phyloP scores from a whole-genome alignment of 345 rosid species.

The Turnera subulata region DNA sequence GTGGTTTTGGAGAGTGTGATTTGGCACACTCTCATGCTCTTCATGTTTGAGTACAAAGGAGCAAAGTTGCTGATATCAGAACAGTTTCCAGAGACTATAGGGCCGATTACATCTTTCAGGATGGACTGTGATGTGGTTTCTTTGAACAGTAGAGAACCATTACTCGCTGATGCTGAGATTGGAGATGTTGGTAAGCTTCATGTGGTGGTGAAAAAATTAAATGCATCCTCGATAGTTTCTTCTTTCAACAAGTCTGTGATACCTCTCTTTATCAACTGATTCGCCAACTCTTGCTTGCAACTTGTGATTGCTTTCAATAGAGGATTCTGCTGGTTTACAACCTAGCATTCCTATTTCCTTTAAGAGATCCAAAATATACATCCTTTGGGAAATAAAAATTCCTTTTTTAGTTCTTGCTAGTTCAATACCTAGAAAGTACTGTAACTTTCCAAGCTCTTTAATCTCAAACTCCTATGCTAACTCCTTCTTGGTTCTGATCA shows the following conservation, averaged over 20 bases:
- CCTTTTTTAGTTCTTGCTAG: too few relatives aligned
- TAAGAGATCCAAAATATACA: too few relatives aligned
- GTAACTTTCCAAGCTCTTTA: too few relatives aligned
- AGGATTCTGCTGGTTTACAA: too few relatives aligned
- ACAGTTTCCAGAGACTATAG: conserved; percentile 80
- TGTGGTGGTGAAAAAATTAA: conserved; percentile 59
- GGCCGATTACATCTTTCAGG: conserved; percentile 64
- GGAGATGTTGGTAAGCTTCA: conserved; percentile 85
- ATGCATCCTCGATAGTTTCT: conserved; percentile 58
- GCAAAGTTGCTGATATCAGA: conserved; percentile 69
- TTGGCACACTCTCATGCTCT: conserved; percentile 81
- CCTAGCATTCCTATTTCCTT: too few relatives aligned
- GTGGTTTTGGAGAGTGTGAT: conserved; percentile 74
- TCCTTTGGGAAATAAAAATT: too few relatives aligned
- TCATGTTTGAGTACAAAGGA: conserved; percentile 76
- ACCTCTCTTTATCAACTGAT: too few relatives aligned
- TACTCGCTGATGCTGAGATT: conserved; percentile 75
- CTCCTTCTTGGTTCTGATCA: too few relatives aligned
- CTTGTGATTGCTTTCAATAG: too few relatives aligned
- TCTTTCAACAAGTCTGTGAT: conserved; percentile 63
- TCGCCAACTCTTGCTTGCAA: too few relatives aligned
- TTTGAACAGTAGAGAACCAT: conserved; percentile 65
- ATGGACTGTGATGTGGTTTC: conserved; percentile 79
- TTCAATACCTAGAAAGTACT: too few relatives aligned
- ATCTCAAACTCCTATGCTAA: too few relatives aligned